A percentile compares a stretch with the other conserved stretches of the same genome.
Evolutionary conservation across 2,329 filamentous ascomycete species (phyloP).

Genomic region (Penicillium freii): DNA sequence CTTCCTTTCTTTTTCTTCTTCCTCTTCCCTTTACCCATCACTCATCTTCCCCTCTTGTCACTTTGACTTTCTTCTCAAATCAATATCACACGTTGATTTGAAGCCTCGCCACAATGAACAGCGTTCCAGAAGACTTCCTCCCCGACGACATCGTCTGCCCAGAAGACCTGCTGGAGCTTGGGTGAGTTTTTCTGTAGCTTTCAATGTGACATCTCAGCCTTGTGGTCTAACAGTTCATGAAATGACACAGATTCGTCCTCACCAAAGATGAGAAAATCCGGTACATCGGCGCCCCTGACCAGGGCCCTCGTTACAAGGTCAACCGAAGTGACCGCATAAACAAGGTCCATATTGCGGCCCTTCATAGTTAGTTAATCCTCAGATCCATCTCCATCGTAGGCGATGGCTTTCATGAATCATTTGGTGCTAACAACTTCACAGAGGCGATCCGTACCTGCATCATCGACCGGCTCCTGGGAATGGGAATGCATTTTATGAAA

Average conservation of each 20-base stretch:
- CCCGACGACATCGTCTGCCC: conserved; percentile 69
- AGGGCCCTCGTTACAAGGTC: conserved; percentile 70
- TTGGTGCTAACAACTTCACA: not conserved
- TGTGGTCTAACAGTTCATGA: not conserved
- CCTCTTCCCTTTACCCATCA: not conserved
- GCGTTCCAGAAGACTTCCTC: conserved; percentile 57
- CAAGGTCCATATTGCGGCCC: conserved; percentile 67
- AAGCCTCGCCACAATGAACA: conserved; percentile 61
- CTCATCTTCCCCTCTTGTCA: not conserved
- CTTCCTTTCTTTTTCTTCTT: not conserved
- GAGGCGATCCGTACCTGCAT: conserved; percentile 61
- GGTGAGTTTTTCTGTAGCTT: conserved; percentile 51
- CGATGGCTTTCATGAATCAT: not conserved
- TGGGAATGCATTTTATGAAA: conserved; percentile 59
- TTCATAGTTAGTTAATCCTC: conserved; percentile 60
- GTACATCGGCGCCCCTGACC: conserved; percentile 63
- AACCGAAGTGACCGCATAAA: conserved; percentile 76
- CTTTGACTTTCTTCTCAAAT: not conserved
- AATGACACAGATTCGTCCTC: conserved; percentile 66
- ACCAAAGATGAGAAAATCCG: conserved; percentile 73
- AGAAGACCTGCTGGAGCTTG: conserved; percentile 65
- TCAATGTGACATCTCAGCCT: not conserved
- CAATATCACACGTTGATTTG: not conserved
- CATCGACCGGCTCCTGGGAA: conserved; percentile 57
- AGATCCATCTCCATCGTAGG: not conserved